Evolutionary conservation across 805 yeast species (phyloP).

Genomic region (Monosporozyma siamensis): DNA sequence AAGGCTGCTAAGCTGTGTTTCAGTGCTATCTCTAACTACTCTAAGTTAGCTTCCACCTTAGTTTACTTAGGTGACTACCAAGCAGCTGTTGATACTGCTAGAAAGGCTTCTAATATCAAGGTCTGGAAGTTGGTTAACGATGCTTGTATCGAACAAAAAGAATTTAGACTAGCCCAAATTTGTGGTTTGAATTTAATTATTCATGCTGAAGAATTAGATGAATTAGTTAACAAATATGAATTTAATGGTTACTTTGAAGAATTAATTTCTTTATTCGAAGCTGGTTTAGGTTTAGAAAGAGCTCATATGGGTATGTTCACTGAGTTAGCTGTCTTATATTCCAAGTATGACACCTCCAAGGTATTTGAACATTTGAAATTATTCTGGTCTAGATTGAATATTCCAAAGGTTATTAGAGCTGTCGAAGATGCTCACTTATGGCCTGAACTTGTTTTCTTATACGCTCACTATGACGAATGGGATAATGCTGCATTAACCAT

Average conservation of each 20-base stretch:
- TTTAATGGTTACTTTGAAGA: conserved; percentile 85
- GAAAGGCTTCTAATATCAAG: conserved; percentile 86
- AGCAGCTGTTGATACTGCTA: conserved; percentile 96
- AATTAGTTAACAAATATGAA: conserved; percentile 79
- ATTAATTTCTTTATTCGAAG: conserved; percentile 85
- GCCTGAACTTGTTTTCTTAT: conserved; percentile 92
- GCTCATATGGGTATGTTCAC: conserved; percentile 99
- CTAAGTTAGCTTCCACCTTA: conserved; percentile 92
- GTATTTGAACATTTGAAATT: conserved; percentile 94
- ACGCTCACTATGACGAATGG: conserved; percentile 98
- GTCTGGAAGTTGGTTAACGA: conserved; percentile 98
- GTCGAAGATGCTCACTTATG: conserved; percentile 90
- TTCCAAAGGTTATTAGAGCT: conserved; percentile 93
- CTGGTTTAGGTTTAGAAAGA: conserved; percentile 91
- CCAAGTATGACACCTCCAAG: conserved; percentile 81
- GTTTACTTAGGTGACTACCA: conserved; percentile 89
- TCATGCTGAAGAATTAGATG: conserved; percentile 95
- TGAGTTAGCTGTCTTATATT: conserved; percentile 81
- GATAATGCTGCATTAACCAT: conserved; percentile 95
- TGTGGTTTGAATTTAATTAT: conserved; percentile 96
- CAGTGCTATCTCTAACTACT: conserved; percentile 82
- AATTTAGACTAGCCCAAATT: conserved; percentile 94
- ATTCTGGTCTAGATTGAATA: conserved; percentile 96
- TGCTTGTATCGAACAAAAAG: conserved; percentile 91
- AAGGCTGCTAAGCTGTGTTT: conserved; percentile 88